A percentile compares a stretch with the other conserved stretches of the same genome.
Evolutionary conservation across 108 stramenopile species (phyloP).

Genomic region (Cyclostephanos invisitatus): DNA sequence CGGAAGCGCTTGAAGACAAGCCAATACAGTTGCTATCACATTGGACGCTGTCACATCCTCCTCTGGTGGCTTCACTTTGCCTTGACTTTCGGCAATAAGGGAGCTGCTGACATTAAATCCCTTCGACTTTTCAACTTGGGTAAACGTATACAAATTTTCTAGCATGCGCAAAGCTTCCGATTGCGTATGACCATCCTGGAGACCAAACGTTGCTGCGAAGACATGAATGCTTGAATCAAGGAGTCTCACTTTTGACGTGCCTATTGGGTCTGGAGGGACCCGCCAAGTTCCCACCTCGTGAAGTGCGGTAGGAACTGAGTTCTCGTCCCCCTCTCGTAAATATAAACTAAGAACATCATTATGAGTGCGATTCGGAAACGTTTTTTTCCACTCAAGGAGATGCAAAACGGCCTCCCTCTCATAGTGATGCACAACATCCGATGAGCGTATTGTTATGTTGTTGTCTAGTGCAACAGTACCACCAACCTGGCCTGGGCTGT

Average conservation of each 20-base stretch:
- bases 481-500: slow-evolving; percentile 61
- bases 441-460: slow-evolving; percentile 55
- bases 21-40: slow-evolving; percentile 68
- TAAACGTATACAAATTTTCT: slow-evolving; percentile 36
- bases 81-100: slow-evolving; percentile 50
- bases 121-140: slow-evolving; percentile 45
- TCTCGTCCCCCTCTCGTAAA: slow-evolving; percentile 37
- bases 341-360: slow-evolving; percentile 57
- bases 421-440: slow-evolving; percentile 55
- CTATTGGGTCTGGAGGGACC: slow-evolving; percentile 67
- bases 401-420: slow-evolving; percentile 80
- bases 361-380: slow-evolving; percentile 12
- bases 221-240: slow-evolving; percentile 83
- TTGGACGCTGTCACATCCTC: slow-evolving; percentile 64
- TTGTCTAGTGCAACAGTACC: slow-evolving; percentile 62
- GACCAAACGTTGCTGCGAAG: slow-evolving; percentile 84
- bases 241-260: slow-evolving; percentile 72
- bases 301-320: slow-evolving; percentile 67
- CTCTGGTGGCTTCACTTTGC: slow-evolving; percentile 56
- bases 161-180: slow-evolving; percentile 71
- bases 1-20: slow-evolving; percentile 78
- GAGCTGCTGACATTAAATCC: slow-evolving; percentile 46
- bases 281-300: slow-evolving; percentile 88
- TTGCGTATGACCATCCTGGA: slow-evolving; percentile 81
- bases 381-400: slow-evolving; percentile 34